phyloP scores from a whole-genome alignment of 2,329 filamentous ascomycete species.

The Colletotrichum kahawae region DNA sequence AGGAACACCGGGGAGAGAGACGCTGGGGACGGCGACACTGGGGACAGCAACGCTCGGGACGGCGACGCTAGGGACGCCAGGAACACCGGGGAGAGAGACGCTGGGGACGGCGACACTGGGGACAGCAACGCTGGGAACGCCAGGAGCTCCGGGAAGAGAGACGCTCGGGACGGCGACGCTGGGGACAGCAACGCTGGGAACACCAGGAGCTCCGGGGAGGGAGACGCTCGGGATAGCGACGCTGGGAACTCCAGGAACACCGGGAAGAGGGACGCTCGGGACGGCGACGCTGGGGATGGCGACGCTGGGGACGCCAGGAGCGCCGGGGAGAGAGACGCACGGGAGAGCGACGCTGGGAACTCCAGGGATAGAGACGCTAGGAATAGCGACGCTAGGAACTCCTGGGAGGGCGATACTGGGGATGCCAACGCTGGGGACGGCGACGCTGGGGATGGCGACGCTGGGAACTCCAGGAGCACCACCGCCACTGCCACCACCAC shows the following conservation, averaged over 20 bases:
- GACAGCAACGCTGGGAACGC: too few relatives aligned
- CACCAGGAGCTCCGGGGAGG: not conserved
- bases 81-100: not conserved
- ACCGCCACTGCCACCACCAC: not conserved
- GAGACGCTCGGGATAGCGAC: not conserved
- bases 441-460: not conserved
- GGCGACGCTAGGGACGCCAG: not conserved
- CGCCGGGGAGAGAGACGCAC: too few relatives aligned
- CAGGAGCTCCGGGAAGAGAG: not conserved
- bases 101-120: not conserved
- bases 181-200: not conserved
- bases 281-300: not conserved
- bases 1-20: not conserved
- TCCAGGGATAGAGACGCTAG: not conserved
- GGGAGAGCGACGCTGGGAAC: not conserved
- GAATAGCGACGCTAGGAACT: not conserved
- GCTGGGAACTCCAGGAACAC: not conserved
- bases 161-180: not conserved
- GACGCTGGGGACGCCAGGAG: not conserved
- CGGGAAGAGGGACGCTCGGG: not conserved
- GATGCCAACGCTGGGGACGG: not conserved
- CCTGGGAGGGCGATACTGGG: not conserved
- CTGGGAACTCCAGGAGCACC: not conserved
- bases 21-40: not conserved
- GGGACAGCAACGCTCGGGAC: not conserved